Conservation (phyloP, 208 protist species). For the Porcisia hertigi region DNA sequence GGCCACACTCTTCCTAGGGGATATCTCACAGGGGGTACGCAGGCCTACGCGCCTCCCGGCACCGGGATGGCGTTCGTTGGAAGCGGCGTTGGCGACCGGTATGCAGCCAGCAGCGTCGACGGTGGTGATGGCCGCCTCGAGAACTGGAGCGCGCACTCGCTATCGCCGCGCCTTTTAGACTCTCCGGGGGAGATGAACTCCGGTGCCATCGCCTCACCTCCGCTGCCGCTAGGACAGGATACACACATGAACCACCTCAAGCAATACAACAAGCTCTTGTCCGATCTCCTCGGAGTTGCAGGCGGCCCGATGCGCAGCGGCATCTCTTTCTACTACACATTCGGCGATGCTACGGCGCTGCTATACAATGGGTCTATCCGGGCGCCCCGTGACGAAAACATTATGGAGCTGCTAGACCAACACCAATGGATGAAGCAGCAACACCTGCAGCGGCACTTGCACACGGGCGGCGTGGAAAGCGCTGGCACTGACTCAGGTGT, state of each 20-base stretch:
- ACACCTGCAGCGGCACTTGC: slow-evolving; percentile 2
- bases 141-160: not conserved
- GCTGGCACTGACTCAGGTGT: not conserved
- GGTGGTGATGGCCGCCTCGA: not conserved
- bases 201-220: not conserved
- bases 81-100: not conserved
- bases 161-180: slow-evolving; percentile 12
- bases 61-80: not conserved
- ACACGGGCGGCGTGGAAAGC: not conserved
- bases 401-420: slow-evolving; percentile 34
- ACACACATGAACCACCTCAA: slow-evolving; percentile 33
- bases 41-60: not conserved
- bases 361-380: slow-evolving; percentile 64
- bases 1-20: not conserved
- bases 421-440: slow-evolving; percentile 13
- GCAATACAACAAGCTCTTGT: slow-evolving; percentile 37
- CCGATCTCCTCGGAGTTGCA: slow-evolving; percentile 38
- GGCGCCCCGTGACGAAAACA: slow-evolving; percentile 40
- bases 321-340: slow-evolving; percentile 61
- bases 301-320: slow-evolving; percentile 47
- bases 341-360: slow-evolving; percentile 48
- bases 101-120: not conserved
- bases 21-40: not conserved
- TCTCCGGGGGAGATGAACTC: slow-evolving; percentile 9
- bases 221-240: slow-evolving; percentile 6